Conservation (phyloP, 148 eudicot species). For the Salicornia ramosissima region DNA sequence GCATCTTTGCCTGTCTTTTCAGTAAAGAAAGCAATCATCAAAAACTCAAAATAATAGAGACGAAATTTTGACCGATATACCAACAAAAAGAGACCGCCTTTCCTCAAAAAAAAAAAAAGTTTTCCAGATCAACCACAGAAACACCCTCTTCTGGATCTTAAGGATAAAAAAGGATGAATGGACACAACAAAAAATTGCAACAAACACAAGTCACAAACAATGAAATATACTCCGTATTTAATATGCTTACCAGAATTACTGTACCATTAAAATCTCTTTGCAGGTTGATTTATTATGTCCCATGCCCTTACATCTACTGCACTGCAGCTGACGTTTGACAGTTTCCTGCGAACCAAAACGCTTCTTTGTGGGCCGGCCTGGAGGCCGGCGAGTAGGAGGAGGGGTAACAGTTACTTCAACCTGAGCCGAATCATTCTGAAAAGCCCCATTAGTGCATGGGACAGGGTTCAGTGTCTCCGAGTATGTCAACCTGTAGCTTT, state of each 20-base stretch:
- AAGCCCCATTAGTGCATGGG: constrained; percentile 36
- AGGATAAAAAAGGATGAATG: background rate
- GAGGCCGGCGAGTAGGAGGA: constrained; percentile 92
- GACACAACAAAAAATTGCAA: background rate
- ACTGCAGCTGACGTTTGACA: constrained; percentile 73
- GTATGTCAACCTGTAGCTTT: constrained; percentile 63
- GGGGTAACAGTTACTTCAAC: constrained; percentile 61
- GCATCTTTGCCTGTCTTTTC: background rate
- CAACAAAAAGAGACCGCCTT: background rate
- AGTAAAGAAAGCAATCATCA: background rate
- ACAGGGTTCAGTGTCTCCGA: constrained; percentile 67
- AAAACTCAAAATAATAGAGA: background rate
- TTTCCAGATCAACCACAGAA: background rate
- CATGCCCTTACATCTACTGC: constrained; percentile 82
- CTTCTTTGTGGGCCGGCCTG: constrained; percentile 82
- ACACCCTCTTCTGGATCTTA: background rate
- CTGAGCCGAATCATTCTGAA: constrained; percentile 42
- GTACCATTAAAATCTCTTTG: constrained; percentile 42
- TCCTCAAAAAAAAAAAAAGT: background rate
- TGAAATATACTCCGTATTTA: background rate
- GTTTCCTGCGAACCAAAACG: constrained; percentile 46
- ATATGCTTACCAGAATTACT: constrained; percentile 22
- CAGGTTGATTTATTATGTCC: constrained; percentile 95
- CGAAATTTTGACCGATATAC: background rate
- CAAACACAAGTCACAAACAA: background rate